Evolutionary conservation across 1,139 yeast species (phyloP).

Genomic region (Candida albicans): DNA sequence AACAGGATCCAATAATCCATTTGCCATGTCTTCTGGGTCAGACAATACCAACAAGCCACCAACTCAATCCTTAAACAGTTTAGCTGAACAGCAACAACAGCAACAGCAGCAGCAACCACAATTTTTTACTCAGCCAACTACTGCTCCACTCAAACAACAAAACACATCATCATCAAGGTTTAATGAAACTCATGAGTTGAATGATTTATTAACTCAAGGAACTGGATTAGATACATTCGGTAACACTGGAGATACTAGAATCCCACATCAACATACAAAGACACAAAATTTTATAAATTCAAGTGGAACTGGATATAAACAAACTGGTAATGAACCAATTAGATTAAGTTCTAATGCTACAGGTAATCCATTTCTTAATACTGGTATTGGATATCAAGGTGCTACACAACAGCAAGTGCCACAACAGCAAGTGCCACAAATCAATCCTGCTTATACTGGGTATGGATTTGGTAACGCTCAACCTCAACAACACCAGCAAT

Average conservation of each 20-base stretch:
- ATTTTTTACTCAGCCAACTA: slow-evolving; percentile 27
- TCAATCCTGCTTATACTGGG: slow-evolving; percentile 66
- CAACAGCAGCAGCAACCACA: slow-evolving; percentile 25
- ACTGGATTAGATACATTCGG: slow-evolving; percentile 96
- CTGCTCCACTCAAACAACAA: slow-evolving; percentile 20
- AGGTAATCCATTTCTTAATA: slow-evolving; percentile 73
- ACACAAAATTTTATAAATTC: slow-evolving; percentile 81
- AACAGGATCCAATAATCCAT: slow-evolving; percentile 91
- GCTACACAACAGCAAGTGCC: slow-evolving; percentile 15
- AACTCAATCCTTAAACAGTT: slow-evolving; percentile 22
- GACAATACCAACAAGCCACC: slow-evolving; percentile 18
- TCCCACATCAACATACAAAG: slow-evolving; percentile 91
- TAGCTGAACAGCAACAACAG: slow-evolving; percentile 28
- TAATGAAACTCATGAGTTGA: slow-evolving; percentile 68
- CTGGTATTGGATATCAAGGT: slow-evolving; percentile 67
- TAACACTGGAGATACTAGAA: slow-evolving; percentile 83
- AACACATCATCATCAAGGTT: slow-evolving; percentile 40
- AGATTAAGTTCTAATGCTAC: slow-evolving; percentile 46
- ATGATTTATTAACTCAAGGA: slow-evolving; percentile 77
- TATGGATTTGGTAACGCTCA: slow-evolving; percentile 86
- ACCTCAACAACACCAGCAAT: slow-evolving; percentile 30
- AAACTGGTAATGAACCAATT: slow-evolving; percentile 37
- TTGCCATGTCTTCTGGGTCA: slow-evolving; percentile 52
- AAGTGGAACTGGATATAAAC: slow-evolving; percentile 80
- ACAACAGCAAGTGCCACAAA: slow-evolving; percentile 17